Base-by-base conservation (phyloP, 1,139 yeast species). In the Saccharomyces pastorianus region DNA sequence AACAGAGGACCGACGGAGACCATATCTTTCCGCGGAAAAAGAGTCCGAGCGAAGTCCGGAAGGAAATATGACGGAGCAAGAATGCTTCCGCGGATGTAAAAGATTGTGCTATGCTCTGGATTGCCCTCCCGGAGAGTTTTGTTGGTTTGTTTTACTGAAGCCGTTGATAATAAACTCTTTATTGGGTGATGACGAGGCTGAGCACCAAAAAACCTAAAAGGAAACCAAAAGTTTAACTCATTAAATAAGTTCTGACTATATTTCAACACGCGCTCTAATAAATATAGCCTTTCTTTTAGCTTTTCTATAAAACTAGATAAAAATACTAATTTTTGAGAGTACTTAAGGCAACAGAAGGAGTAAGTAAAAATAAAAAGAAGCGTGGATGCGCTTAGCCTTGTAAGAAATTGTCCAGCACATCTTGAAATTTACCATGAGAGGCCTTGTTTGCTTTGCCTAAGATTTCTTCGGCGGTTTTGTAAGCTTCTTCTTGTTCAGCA, bases 401-500 rank as follows among this genome's bases (percentile, higher is more conserved):
- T 46, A 70, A 52, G 47, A 73, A 56, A 55, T 70, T 70, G 50
- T 72, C 72, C 51, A 86, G 72, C 41, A 84, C 77, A 57, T 82
- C 83, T 56, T 81, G 79, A 66, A 77, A 86, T 64, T 83, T 83
- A 8, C 91, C 93, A 64, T 85, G 84, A 14, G 90, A 83, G 2
- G 85, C 90, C 59, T 82, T 83, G 68, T 86, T 86, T 38, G 93
- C 93, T 62, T 78, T 81, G 53, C 69, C 74, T 61, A 86, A 72
- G 27, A 79, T 75, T 57, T 73, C 71, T 64, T 85, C 91, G 0
- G 97, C 98, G 55, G 79, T 77, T 27, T 72, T 67, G 67, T 90
- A 90, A 53, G 78, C 71, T 13, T 74, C 63, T 57, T 83, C 86
- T 70, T 88, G 96, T 49, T 83, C 84, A 41, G 73, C 71, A 53